Base-by-base conservation (phyloP, 371 early-diverging fungal species). In the Syncephalastrum racemosum region DNA sequence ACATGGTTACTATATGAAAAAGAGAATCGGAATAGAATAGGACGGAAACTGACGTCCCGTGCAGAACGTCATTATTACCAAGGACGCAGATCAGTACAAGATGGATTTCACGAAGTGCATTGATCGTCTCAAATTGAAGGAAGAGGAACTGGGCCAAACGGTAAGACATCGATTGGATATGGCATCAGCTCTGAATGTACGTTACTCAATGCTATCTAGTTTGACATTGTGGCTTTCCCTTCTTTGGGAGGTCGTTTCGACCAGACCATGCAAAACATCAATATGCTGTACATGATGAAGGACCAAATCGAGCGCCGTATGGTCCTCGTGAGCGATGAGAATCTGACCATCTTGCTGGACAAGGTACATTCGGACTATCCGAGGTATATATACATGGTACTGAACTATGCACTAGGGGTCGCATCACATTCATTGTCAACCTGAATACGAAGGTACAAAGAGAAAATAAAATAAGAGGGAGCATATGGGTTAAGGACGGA, bases 71-170 rank as follows among this genome's bases (percentile, higher is more conserved):
- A 63, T 48, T 18, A 67, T 90, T 4, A 78, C 82, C 25, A 62
- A 67, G 42, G 59, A 76, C 8, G 53, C 53, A 15, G 86, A 88
- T 36, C 88, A 92, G 63, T 63, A 90, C 54, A 75, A 90, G 4
- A 95, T 94, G 1, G 97, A 96, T 59, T 90, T 96, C 50, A 87
- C 86, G 79, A 96, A 96, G 62, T 91, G 92, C 52, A 73, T 94
- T 0, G 24, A 57, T 22, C 46, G 70, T 15, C 55, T 75, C 13
- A 39, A 66, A 24, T 68, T 70, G 55, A 75, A 71, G 31, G 76
- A 75, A 60, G 22, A 56, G 41, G 43, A 61, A 49, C 7, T 53
- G 5, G 60, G 53, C 5, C 46, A 60, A 47, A 56, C 46, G 54
- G 70, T 74, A 64, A 48, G 52, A 14, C 16, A n/a, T n/a, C n/a